Conservation (phyloP, 1,139 yeast genomes). For the Magnusiomyces magnusii region DNA sequence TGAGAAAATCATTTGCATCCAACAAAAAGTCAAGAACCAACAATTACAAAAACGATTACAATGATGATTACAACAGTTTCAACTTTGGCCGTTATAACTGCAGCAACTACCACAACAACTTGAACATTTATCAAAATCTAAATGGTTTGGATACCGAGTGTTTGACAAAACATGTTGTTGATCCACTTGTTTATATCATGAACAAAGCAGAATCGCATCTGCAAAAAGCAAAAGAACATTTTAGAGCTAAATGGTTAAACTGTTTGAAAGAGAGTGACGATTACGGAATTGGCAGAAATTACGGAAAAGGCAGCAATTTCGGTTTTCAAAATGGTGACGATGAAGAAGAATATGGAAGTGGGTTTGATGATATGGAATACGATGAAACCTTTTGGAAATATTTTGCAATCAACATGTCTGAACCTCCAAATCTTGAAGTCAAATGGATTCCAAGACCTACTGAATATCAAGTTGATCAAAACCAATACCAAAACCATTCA, state of each 20-base stretch:
- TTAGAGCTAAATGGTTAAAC: background rate
- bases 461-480: background rate
- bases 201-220: background rate
- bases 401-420: background rate
- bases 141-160: background rate
- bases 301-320: no score
- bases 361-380: background rate
- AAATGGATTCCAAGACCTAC: constrained; percentile 1
- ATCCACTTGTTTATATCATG: background rate
- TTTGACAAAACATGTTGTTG: background rate
- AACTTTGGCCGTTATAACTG: no score
- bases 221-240: background rate
- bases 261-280: no score
- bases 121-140: no score
- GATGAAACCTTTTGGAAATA: constrained; percentile 1
- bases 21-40: no score
- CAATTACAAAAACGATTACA: no score
- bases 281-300: no score
- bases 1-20: background rate
- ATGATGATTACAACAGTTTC: no score
- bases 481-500: no score
- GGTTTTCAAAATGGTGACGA: no score
- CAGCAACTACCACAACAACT: no score
- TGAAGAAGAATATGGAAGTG: background rate
- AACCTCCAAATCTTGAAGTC: background rate